Evolutionary conservation across 2,329 filamentous ascomycete species (phyloP), one percentile per base, ranked within the genome.

Genomic region (Hysterium pulicare): DNA sequence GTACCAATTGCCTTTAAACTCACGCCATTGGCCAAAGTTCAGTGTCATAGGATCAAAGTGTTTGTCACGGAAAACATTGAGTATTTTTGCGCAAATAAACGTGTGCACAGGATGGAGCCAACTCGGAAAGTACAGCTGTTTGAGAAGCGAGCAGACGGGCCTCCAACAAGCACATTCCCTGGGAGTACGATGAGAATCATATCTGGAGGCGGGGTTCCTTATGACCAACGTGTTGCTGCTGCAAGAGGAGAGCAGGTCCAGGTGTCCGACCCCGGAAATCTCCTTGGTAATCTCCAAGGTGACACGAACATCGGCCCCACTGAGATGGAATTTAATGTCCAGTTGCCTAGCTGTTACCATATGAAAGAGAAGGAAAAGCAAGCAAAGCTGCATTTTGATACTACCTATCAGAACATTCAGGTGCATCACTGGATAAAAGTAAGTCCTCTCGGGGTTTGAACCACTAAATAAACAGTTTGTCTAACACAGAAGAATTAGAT

Each of bases 361-460:
- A 90, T 94, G 84, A 77, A 72, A 53, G 81, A 86, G 17, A 86
- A 84, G 35, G 84, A 90, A 58, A 75, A 77, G 48, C 59, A 66
- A 20, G 76, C 80, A 45, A 78, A 81, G 46, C 70, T 96, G 45
- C 86, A 95, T 62, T 91, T 91, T 40, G 90, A 95, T 61, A 95
- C 89, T 41, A 95, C 89, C 44, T 95, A 91, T 75, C 86, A 89
- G 59, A 94, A 94, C 49, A 91, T 95, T 40, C 88, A 93, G 57
- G 90, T 96, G 41, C 89, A 88, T 62, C 90, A 96, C 64, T 95
- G 90, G 90, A 95, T 96, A 66, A 95, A 95, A 80, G 88, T 89
- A 71, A 49, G 76, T 59, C 38, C 28, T 37, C 16, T 6, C 57
- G 44, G 58, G 39, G n/a, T 34, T 20, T 28, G 5, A 5, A 20